These are phyloP conservation scores for Aspergillus sp. DNA, from an alignment of 2,329 filamentous ascomycete species.

Conservation along the genomic window DNA sequence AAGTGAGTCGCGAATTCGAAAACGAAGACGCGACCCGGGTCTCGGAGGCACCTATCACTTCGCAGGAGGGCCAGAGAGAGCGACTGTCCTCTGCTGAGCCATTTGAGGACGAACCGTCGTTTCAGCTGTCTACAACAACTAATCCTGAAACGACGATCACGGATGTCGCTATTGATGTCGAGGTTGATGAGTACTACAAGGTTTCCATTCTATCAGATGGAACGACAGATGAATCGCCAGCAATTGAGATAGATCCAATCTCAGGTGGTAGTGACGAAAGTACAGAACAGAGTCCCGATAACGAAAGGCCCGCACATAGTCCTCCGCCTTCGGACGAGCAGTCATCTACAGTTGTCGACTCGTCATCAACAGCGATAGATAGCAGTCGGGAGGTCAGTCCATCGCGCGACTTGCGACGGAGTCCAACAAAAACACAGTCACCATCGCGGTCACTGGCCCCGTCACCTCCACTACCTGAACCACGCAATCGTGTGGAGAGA, in stretches of 20 bases:
- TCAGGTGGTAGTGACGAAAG: not conserved
- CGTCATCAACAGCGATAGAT: not conserved
- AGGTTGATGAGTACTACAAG: conserved; percentile 12
- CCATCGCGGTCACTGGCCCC: conserved; percentile 1
- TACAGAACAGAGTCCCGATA: not conserved
- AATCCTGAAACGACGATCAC: conserved; percentile 6
- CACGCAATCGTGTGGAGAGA: conserved; percentile 41
- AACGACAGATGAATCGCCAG: conserved; percentile 1
- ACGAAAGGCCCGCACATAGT: not conserved
- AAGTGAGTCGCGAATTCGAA: conserved; percentile 32
- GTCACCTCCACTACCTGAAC: conserved; percentile 27
- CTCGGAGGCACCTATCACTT: conserved; percentile 37
- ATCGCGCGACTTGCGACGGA: conserved; percentile 24
- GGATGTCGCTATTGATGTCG: conserved; percentile 7
- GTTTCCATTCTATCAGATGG: conserved; percentile 9
- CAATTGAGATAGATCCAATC: not conserved
- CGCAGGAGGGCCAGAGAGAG: conserved; percentile 2
- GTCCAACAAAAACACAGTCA: conserved; percentile 17
- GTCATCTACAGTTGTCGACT: not conserved
- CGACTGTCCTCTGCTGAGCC: conserved; percentile 1
- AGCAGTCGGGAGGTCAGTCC: conserved; percentile 6
- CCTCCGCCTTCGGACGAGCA: not conserved
- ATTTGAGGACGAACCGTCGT: conserved; percentile 2
- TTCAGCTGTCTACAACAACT: conserved; percentile 2
- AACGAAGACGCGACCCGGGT: conserved; percentile 36